Evolutionary conservation across 2,329 filamentous ascomycete genomes (phyloP).

Genomic region (Metarhizium brunneum): DNA sequence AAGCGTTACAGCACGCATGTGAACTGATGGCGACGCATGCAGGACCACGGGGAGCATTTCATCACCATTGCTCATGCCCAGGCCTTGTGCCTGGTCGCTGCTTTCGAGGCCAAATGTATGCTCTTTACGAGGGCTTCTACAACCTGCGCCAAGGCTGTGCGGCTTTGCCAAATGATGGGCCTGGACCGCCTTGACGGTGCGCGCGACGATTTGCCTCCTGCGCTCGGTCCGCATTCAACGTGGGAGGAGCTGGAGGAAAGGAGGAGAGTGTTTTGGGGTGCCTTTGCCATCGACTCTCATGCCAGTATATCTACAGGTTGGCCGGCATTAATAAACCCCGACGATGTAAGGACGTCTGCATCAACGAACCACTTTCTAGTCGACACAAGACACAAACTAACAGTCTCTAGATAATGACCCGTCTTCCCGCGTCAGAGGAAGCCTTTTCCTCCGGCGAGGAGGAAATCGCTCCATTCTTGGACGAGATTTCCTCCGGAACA

Average conservation of each 20-base stretch:
- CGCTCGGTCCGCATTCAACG: conserved; percentile 61
- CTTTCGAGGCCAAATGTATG: conserved; percentile 77
- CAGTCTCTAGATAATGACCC: conserved; percentile 54
- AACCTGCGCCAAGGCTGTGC: conserved; percentile 61
- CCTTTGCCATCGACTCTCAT: conserved; percentile 76
- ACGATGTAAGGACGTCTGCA: conserved; percentile 39
- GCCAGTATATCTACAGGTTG: conserved; percentile 84
- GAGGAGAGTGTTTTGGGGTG: conserved; percentile 76
- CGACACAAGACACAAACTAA: neutral
- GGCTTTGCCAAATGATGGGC: conserved; percentile 76
- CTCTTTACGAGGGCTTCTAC: conserved; percentile 80
- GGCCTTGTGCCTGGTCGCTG: conserved; percentile 64
- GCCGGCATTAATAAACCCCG: conserved; percentile 71
- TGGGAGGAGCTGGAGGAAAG: conserved; percentile 74
- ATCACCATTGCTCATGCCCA: conserved; percentile 75
- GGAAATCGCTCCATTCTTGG: conserved; percentile 53
- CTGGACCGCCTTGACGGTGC: conserved; percentile 66
- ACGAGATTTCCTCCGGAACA: conserved; percentile 53
- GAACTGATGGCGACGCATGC: neutral
- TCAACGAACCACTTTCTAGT: neutral
- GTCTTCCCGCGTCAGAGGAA: conserved; percentile 71
- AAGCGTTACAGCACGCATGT: neutral
- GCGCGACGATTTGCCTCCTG: conserved; percentile 60
- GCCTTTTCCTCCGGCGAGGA: conserved; percentile 60
- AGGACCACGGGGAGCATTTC: conserved; percentile 69